These are phyloP conservation scores for Candida hungchunana DNA, from an alignment of 805 yeast genomes.

Conservation along the genomic window DNA sequence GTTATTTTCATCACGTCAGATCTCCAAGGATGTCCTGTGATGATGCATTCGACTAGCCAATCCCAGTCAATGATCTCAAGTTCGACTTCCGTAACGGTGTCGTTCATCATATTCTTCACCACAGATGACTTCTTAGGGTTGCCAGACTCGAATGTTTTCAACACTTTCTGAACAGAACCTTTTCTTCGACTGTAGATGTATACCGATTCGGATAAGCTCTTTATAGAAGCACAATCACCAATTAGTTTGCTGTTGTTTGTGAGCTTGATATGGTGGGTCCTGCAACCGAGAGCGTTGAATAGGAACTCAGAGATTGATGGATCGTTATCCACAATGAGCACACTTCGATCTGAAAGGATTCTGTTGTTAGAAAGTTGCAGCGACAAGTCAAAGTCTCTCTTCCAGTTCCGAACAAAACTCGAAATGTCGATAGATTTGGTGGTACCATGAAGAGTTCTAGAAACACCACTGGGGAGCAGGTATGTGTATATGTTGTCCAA, in stretches of 20 bases:
- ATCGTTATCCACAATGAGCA: slow-evolving; percentile 20
- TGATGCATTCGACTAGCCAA: slow-evolving; percentile 63
- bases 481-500: slow-evolving; percentile 35
- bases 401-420: slow-evolving; percentile 37
- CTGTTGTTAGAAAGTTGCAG: slow-evolving; percentile 41
- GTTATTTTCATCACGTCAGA: slow-evolving; percentile 8
- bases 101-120: background rate
- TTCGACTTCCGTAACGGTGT: background rate
- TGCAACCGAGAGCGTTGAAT: slow-evolving; percentile 44
- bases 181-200: slow-evolving; percentile 10
- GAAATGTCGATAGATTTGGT: slow-evolving; percentile 47
- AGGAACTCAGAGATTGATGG: slow-evolving; percentile 36
- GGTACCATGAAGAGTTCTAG: slow-evolving; percentile 36
- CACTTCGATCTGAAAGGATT: slow-evolving; percentile 17
- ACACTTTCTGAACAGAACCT: slow-evolving; percentile 1
- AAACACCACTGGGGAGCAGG: slow-evolving; percentile 69
- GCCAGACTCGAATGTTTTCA: slow-evolving; percentile 5
- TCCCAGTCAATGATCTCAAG: slow-evolving; percentile 50
- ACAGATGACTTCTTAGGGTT: slow-evolving; percentile 5
- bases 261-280: slow-evolving; percentile 9
- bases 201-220: background rate
- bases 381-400: slow-evolving; percentile 28
- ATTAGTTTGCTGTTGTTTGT: slow-evolving; percentile 9
- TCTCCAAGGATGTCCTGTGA: slow-evolving; percentile 30
- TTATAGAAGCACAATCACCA: slow-evolving; percentile 7